A percentile compares a stretch with the other conserved stretches of the same genome.
These are phyloP conservation scores for Kandelia obovata DNA, from an alignment of 345 rosid species.

Conservation along the genomic window DNA sequence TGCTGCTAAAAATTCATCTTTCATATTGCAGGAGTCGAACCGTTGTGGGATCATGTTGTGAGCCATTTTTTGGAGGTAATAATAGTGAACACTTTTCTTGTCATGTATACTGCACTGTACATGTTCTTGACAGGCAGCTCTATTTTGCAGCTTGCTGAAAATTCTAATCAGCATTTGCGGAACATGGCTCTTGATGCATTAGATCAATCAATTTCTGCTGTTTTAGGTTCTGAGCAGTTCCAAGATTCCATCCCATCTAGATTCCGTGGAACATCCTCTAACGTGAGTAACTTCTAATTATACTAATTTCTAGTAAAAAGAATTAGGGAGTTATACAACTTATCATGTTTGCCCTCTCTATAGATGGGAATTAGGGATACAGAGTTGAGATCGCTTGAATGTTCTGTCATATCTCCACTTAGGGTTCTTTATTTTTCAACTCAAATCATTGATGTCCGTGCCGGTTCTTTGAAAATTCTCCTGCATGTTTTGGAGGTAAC, in stretches of 20 bases:
- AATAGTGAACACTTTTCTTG: conserved; percentile 15
- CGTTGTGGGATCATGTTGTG: conserved; percentile 92
- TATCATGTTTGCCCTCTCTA: conserved; percentile 20
- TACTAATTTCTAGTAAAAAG: neutral
- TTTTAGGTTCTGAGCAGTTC: conserved; percentile 82
- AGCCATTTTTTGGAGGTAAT: conserved; percentile 91
- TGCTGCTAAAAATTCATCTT: neutral
- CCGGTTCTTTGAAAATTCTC: conserved; percentile 91
- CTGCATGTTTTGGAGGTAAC: conserved; percentile 91
- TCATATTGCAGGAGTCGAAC: conserved; percentile 65
- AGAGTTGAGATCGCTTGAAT: conserved; percentile 65
- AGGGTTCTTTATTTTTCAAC: conserved; percentile 78
- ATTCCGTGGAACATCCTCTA: conserved; percentile 35
- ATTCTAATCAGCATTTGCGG: conserved; percentile 71
- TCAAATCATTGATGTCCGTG: conserved; percentile 72
- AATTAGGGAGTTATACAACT: conserved; percentile 11
- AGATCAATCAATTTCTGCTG: conserved; percentile 90
- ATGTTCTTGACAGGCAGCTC: conserved; percentile 32
- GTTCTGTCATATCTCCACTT: conserved; percentile 80
- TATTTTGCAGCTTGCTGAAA: conserved; percentile 78
- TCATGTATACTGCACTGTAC: conserved; percentile 18
- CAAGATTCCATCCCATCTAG: conserved; percentile 45
- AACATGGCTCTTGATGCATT: conserved; percentile 91
- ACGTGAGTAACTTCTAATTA: conserved; percentile 50
- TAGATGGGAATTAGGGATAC: conserved; percentile 47